phyloP scores from a whole-genome alignment of 768 basidiomycete species.

The Lentinula aciculospora region DNA sequence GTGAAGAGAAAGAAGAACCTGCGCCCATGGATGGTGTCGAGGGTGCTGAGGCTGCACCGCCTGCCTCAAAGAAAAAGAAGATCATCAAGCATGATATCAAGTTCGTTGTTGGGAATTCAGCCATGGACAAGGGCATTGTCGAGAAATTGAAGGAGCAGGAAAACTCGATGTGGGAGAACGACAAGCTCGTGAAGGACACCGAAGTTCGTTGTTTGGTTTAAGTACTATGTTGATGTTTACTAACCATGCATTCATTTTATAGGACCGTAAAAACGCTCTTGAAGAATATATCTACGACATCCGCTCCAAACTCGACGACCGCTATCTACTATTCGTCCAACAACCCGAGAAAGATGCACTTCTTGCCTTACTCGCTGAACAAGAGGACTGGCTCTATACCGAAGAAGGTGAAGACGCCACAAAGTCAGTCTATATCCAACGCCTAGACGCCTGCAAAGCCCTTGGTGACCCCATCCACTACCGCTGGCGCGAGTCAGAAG shows the following conservation, averaged over 20 bases:
- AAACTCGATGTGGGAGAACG: conserved; percentile 80
- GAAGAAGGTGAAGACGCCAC: conserved; percentile 92
- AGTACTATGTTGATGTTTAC: not conserved
- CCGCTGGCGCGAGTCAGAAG: conserved; percentile 81
- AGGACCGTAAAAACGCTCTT: conserved; percentile 98
- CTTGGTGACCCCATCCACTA: conserved; percentile 83
- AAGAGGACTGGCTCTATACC: conserved; percentile 96
- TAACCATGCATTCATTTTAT: not conserved
- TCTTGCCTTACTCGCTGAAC: conserved; percentile 59
- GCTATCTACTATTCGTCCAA: conserved; percentile 74
- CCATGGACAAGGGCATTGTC: conserved; percentile 58
- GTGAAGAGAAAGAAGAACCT: conserved; percentile 69
- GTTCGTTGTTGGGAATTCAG: conserved; percentile 59
- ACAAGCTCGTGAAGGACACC: conserved; percentile 97
- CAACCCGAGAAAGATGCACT: conserved; percentile 75
- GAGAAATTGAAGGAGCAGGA: conserved; percentile 76
- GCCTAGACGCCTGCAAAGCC: conserved; percentile 77
- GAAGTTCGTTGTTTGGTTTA: conserved; percentile 53
- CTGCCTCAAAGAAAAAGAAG: conserved; percentile 79
- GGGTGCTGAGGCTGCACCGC: conserved; percentile 39
- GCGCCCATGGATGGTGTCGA: conserved; percentile 24
- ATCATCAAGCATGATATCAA: conserved; percentile 81
- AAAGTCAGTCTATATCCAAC: conserved; percentile 89
- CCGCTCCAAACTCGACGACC: conserved; percentile 86
- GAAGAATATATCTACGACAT: conserved; percentile 99